Percentiles rank a stretch among this genome's conserved stretches.
Conservation (phyloP, 2,329 filamentous ascomycete species). For the Cladosporium cucumerinum region DNA sequence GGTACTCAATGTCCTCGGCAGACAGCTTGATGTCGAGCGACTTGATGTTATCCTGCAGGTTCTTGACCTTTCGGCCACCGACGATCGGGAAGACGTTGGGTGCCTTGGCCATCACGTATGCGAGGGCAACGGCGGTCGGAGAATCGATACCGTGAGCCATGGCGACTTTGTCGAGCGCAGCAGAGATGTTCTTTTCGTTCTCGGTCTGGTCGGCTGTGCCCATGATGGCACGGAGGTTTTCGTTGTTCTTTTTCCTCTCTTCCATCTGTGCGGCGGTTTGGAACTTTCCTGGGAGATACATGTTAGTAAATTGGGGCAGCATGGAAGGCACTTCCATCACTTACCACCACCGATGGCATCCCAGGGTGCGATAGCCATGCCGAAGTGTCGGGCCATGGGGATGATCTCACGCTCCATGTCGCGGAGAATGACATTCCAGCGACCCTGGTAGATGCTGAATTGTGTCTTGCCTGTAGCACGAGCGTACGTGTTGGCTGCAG, state of each 20-base stretch:
- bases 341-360: slow-evolving; percentile 36
- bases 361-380: slow-evolving; percentile 59
- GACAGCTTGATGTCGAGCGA: slow-evolving; percentile 60
- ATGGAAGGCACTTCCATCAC: not conserved
- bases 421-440: slow-evolving; percentile 58
- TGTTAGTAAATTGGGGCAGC: not conserved
- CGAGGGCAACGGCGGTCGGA: slow-evolving; percentile 49
- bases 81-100: slow-evolving; percentile 72
- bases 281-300: slow-evolving; percentile 36
- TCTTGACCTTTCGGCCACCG: slow-evolving; percentile 64
- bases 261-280: slow-evolving; percentile 46
- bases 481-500: slow-evolving; percentile 49
- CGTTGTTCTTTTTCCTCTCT: slow-evolving; percentile 39
- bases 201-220: slow-evolving; percentile 35
- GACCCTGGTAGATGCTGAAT: slow-evolving; percentile 68
- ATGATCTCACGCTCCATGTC: slow-evolving; percentile 53
- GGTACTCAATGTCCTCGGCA: slow-evolving; percentile 60
- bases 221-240: slow-evolving; percentile 32
- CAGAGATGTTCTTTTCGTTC: slow-evolving; percentile 51
- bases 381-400: slow-evolving; percentile 53
- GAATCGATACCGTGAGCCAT: slow-evolving; percentile 48
- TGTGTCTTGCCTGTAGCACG: slow-evolving; percentile 65
- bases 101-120: slow-evolving; percentile 70
- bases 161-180: slow-evolving; percentile 59
- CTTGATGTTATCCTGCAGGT: slow-evolving; percentile 67